Evolutionary conservation across 2,329 filamentous ascomycete genomes (phyloP).

Genomic region (Daldinia sp.): DNA sequence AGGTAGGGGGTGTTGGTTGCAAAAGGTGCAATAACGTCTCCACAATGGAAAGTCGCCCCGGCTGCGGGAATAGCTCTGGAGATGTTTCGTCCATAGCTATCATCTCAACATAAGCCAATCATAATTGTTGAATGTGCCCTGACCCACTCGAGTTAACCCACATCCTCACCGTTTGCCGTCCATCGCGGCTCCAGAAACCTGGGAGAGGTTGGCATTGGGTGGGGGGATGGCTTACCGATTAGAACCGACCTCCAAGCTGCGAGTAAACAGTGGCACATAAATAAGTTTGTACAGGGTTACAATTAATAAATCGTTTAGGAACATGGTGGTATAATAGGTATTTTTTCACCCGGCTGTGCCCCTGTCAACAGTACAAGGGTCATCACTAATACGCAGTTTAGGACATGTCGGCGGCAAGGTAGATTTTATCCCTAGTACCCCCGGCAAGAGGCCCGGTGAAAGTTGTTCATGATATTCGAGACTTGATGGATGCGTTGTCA

Average conservation of each 20-base stretch:
- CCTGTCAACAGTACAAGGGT: not conserved
- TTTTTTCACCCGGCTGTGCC: not conserved
- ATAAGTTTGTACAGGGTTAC: not conserved
- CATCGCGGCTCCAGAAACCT: constrained; percentile 15
- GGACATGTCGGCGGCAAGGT: not conserved
- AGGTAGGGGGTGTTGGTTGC: not conserved
- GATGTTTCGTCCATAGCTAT: not conserved
- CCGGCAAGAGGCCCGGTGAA: not conserved
- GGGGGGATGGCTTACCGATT: constrained; percentile 7
- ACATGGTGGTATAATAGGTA: not conserved
- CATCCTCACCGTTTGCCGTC: not conserved
- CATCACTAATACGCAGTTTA: not conserved
- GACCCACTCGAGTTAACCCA: not conserved
- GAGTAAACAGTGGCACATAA: not conserved
- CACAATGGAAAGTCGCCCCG: not conserved
- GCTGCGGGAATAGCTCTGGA: constrained; percentile 8
- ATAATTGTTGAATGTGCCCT: not conserved
- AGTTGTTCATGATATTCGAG: not conserved
- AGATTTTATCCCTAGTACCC: not conserved
- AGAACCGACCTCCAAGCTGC: not conserved
- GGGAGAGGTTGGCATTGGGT: constrained; percentile 6
- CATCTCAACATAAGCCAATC: constrained; percentile 2
- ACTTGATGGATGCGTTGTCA: not conserved
- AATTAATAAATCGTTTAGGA: not conserved
- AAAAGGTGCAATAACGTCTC: not conserved